These are phyloP conservation scores for Coemansia sp. DNA, from an alignment of 192 early-diverging fungal species.

Conservation along the genomic window DNA sequence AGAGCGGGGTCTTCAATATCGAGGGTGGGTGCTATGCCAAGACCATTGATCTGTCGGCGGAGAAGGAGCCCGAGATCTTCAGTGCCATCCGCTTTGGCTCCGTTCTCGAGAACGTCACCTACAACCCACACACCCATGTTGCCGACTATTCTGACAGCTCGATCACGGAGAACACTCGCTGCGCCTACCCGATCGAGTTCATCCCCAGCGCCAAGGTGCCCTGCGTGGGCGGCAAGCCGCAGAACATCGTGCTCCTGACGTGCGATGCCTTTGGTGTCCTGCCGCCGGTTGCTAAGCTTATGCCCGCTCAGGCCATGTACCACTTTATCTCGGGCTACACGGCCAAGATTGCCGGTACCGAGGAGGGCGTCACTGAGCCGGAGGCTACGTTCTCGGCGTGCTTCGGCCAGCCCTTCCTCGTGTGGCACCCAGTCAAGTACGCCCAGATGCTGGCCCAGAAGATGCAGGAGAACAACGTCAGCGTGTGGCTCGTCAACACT, in stretches of 20 bases:
- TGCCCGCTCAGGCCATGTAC: conserved; percentile 88
- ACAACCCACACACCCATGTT: conserved; percentile 63
- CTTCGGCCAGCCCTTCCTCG: conserved; percentile 96
- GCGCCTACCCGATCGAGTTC: conserved; percentile 93
- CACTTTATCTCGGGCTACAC: conserved; percentile 98
- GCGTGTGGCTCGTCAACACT: conserved; percentile 96
- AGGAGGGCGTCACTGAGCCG: conserved; percentile 90
- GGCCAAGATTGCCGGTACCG: conserved; percentile 96
- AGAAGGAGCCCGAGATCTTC: conserved; percentile 99
- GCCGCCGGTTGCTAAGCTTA: conserved; percentile 88
- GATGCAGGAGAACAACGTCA: conserved; percentile 82
- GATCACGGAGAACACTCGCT: conserved; percentile 95
- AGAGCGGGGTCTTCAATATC: conserved; percentile 96
- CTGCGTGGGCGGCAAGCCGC: conserved; percentile 85
- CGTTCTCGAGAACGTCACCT: conserved; percentile 92
- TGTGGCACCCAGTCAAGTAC: conserved; percentile 94
- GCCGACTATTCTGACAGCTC: conserved; percentile 50
- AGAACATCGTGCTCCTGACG: conserved; percentile 94
- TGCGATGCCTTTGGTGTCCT: conserved; percentile 97
- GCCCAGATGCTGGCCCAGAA: conserved; percentile 94
- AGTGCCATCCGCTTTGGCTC: conserved; percentile 91
- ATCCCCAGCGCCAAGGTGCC: conserved; percentile 94
- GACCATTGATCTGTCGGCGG: conserved; percentile 89
- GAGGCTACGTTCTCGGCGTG: conserved; percentile 91
- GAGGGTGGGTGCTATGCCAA: conserved; percentile 99